Evolutionary conservation across 371 early-diverging fungal genomes (phyloP), one percentile per base, ranked within the genome.

Genomic region (Actinomucor elegans): DNA sequence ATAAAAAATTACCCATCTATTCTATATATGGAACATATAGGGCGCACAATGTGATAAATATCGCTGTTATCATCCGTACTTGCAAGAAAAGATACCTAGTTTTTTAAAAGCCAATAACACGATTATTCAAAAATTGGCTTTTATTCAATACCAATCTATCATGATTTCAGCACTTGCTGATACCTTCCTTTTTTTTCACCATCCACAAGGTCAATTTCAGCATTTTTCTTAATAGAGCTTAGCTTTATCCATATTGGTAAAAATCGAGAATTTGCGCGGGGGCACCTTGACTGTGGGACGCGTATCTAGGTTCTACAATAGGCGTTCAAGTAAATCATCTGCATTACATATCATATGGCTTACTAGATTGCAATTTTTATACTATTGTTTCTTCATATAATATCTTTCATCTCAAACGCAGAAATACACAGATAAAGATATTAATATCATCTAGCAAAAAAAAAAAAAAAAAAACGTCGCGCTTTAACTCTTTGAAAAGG

Each of bases 31-130:
- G 42, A 52, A 41, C 15, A 37, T 52, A 42, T 52, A n/a, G 52
- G 33, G 52, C 52, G 52, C 52, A 52, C 52, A 52, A 52, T 52
- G 42, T 24, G 52, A 42, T 42, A 42, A 42, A n/a, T 52, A 21
- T 37, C 20, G 20, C 9, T 18, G 4, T 18, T 18, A 37, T 37
- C 37, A 37, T 20, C 18, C 37, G 20, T 36, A 36, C 9, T 36
- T 36, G 10, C 8, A 8, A 34, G 5, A 17, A 37, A 37, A 37
- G 20, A 37, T 18, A 20, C 10, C 17, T 37, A 37, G 9, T 37
- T 37, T 17, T 20, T 18, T 5, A 17, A 4, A 37, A 7, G 37
- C 37, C 20, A 37, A 18, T 15, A 2, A 15, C n/a, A n/a, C n/a
- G n/a, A 37, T 37, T 37, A 17, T 37, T 37, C 9, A 18, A 37